These are phyloP conservation scores for Arbutus unedo DNA, from an alignment of 148 eudicot species.

Conservation along the genomic window DNA sequence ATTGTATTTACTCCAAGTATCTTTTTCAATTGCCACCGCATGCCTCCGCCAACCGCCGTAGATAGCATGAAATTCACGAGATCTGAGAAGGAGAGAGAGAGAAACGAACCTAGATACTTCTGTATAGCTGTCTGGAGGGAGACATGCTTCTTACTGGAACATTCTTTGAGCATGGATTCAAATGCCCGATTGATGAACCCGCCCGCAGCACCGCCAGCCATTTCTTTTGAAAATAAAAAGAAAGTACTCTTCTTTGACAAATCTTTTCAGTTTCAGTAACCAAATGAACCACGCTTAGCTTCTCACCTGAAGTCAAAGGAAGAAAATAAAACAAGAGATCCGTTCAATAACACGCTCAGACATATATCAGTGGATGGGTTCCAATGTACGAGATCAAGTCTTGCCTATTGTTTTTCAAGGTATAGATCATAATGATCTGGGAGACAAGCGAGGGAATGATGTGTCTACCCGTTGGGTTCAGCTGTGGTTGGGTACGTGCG, in stretches of 20 bases:
- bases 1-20: no score
- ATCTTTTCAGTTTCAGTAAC: not conserved
- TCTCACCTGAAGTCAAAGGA: not conserved
- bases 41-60: no score
- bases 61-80: not conserved
- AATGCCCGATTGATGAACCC: constrained; percentile 88
- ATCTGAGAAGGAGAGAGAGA: not conserved
- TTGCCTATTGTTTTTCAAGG: not conserved
- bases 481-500: not conserved
- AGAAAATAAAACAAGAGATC: not conserved
- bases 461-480: not conserved
- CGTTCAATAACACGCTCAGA: not conserved
- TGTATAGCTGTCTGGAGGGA: constrained; percentile 74
- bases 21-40: no score
- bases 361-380: not conserved
- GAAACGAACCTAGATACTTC: constrained; percentile 58
- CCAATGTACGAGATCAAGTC: not conserved
- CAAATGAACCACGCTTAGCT: not conserved
- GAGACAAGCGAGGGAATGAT: not conserved
- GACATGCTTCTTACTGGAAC: constrained; percentile 58
- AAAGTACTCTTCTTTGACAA: not conserved
- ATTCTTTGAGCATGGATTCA: constrained; percentile 92
- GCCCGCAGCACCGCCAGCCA: constrained; percentile 97
- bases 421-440: not conserved
- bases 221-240: constrained; percentile 13